Evolutionary conservation across 2,329 filamentous ascomycete species (phyloP), one percentile per base, ranked within the genome.

Genomic region (Aspergillus uvarum): DNA sequence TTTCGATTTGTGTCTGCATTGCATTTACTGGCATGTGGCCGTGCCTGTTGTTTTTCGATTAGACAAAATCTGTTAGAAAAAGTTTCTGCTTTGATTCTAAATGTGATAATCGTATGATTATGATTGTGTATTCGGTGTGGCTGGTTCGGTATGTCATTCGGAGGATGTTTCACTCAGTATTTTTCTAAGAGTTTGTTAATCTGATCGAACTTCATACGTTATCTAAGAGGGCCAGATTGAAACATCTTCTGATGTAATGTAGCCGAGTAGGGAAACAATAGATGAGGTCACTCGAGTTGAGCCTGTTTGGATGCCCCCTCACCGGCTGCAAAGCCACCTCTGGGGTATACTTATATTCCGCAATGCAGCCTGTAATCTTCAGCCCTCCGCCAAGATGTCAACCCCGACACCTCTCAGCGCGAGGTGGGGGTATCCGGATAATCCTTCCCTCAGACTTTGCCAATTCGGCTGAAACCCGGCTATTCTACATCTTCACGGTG

Each of bases 31-130:
- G 42, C 19, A 44, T 56, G 47, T 56, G 54, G 47, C 26, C 51
- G 22, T 21, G 19, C 48, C 24, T 60, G 48, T 58, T 51, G 49
- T 59, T 35, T 57, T 49, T 24, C 53, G 32, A 35, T 68, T 67
- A 65, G 63, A 68, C 65, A 60, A 65, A 66, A 65, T 65, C 63
- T 63, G 65, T 65, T 67, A 67, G 65, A 67, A 68, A 68, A 67
- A 62, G 60, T 68, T 60, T 50, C 47, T 57, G 42, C 44, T 58
- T 54, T 48, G 51, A 31, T 54, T 51, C 51, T 59, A 22, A 29
- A 29, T 24, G 54, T 44, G 38, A 16, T 44, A 19, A n/a, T 19
- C 38, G 38, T 44, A 44, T 44, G 38, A 44, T 44, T 29, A 29
- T 29, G 26, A 29, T 29, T 29, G 26, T 29, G 26, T 29, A 29